phyloP scores from a whole-genome alignment of 495 filamentous ascomycete species.

The Talaromyces borbonicus region DNA sequence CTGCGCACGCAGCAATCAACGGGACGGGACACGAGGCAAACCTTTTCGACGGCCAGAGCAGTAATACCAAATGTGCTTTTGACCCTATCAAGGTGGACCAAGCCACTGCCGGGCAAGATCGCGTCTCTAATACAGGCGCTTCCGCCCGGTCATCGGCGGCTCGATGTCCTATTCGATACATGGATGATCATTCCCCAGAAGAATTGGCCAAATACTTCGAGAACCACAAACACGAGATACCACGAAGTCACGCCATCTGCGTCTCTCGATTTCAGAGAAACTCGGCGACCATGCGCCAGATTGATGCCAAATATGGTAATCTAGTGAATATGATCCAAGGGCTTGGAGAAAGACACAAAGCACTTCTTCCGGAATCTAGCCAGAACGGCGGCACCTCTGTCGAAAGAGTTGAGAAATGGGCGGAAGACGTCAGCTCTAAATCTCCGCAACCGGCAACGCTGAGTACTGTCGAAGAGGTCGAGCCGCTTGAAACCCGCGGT shows the following conservation, averaged over 20 bases:
- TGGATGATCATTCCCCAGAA: constrained; percentile 83
- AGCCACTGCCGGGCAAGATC: constrained; percentile 16
- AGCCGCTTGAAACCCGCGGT: constrained; percentile 28
- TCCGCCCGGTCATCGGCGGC: constrained; percentile 39
- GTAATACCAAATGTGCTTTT: constrained; percentile 14
- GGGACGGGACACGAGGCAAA: constrained; percentile 9
- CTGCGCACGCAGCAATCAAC: not conserved
- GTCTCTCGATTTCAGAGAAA: constrained; percentile 79
- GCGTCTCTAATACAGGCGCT: constrained; percentile 24
- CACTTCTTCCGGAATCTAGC: constrained; percentile 58
- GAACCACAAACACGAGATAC: constrained; percentile 85
- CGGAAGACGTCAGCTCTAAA: constrained; percentile 51
- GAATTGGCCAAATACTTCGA: constrained; percentile 86
- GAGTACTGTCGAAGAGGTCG: constrained; percentile 27
- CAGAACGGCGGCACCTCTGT: constrained; percentile 38
- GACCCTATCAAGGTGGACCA: constrained; percentile 39
- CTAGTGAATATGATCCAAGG: constrained; percentile 86
- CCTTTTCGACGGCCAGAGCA: constrained; percentile 12
- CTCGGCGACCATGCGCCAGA: constrained; percentile 65
- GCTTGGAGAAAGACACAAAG: constrained; percentile 71
- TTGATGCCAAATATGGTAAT: constrained; percentile 87
- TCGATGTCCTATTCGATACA: constrained; percentile 79
- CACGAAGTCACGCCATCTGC: constrained; percentile 82
- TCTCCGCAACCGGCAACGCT: constrained; percentile 15
- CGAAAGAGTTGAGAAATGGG: constrained; percentile 70